Evolutionary conservation across 1,139 yeast genomes (phyloP), one percentile per base, ranked within the genome.

Genomic region (Waltiozyma solani): DNA sequence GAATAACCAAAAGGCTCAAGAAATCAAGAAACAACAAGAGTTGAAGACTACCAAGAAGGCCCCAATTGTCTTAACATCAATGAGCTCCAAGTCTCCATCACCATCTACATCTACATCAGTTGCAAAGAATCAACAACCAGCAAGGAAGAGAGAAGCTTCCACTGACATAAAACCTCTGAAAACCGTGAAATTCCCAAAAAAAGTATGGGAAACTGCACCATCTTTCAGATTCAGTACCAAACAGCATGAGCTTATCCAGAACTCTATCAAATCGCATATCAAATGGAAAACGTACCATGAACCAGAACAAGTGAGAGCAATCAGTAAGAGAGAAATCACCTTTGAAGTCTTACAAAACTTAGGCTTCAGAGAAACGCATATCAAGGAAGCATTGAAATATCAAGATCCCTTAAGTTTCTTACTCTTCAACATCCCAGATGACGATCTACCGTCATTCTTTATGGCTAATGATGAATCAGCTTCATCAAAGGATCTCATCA

Each of bases 341-440:
- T 30, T 18, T 18, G 22, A 30, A 18, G 22, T 18, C 7, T 17
- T 30, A 4, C 13, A 30, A 8, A 13, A 17, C 18, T 30, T 85
- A 5, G 95, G 95, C 0, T 91, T 91, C 51, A 70, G 91, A 43
- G 59, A 62, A 30, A 55, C 71, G 2, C 96, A 89, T 52, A 74
- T 82, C 1, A 60, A 63, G 5, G 97, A 91, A 51, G 77, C 96
- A 0, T 62, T 84, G 39, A 61, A 66, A 29, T 82, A 82, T 51
- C 72, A 86, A 3, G 70, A 72, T 40, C 72, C 83, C 2, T 60
- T 85, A 29, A 93, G 91, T 38, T 91, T 95, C 85, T 68, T 89
- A 19, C 60, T 89, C 13, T 79, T 89, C 49, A 93, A 89, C 52
- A 71, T 89, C 3, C 97, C 97, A 0, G 96, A 89, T 51, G 97